phyloP scores from a whole-genome alignment of 257 asterid genomes.

The Solanum dulcamara region DNA sequence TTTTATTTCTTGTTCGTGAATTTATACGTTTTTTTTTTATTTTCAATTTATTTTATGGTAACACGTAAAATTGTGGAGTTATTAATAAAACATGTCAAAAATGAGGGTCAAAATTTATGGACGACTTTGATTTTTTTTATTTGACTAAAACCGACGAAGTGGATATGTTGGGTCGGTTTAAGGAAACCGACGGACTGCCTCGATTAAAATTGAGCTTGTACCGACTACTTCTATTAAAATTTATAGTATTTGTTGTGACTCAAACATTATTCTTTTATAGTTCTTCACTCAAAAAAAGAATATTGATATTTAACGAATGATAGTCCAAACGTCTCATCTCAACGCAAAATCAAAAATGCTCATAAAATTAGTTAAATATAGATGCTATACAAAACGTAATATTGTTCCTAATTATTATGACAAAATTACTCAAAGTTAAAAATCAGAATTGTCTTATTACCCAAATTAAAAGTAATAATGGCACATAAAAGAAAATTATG shows the following conservation, averaged over 20 bases:
- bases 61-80: neutral
- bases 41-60: neutral
- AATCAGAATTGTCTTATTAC: neutral
- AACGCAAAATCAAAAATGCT: neutral
- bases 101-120: too few species aligned
- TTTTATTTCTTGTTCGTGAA: neutral
- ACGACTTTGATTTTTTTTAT: too few species aligned
- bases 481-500: neutral
- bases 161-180: too few species aligned
- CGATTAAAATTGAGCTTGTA: too few species aligned
- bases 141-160: too few species aligned
- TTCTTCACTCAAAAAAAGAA: neutral
- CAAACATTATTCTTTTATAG: neutral
- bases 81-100: too few species aligned
- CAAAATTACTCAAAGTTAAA: neutral
- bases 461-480: neutral
- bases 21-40: neutral
- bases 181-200: too few species aligned
- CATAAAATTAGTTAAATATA: neutral
- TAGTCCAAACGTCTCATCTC: neutral
- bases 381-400: too few species aligned
- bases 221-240: too few species aligned
- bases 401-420: neutral
- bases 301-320: neutral
- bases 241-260: too few species aligned